phyloP scores from a whole-genome alignment of 164 flowering plant genomes.

The Protea cynaroides region DNA sequence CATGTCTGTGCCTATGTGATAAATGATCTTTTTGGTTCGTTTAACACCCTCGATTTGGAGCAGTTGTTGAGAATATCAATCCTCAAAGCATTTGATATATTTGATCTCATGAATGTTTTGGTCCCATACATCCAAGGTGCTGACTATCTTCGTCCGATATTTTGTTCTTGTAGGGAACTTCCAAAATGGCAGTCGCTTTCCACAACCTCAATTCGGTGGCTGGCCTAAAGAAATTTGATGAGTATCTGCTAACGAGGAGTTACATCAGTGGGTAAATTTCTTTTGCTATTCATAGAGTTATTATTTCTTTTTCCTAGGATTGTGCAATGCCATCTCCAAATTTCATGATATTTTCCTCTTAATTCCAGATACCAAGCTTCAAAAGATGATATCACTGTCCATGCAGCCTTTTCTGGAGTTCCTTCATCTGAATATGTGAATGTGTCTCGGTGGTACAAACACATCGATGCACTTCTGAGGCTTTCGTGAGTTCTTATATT shows the following conservation, averaged over 20 bases:
- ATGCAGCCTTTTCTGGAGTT: conserved; percentile 46
- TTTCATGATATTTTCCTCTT: neutral
- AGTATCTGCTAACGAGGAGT: conserved; percentile 62
- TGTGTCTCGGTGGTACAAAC: conserved; percentile 73
- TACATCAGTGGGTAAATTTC: conserved; percentile 66
- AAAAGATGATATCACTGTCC: conserved; percentile 76
- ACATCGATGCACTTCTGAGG: conserved; percentile 79
- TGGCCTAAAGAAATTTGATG: conserved; percentile 72
- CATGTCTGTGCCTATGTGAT: too few relatives aligned
- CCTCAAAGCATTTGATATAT: too few relatives aligned
- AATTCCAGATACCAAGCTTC: conserved; percentile 74
- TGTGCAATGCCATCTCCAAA: neutral
- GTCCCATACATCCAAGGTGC: too few relatives aligned
- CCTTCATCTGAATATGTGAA: conserved; percentile 64
- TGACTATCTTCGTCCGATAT: too few relatives aligned
- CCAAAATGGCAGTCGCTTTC: conserved; percentile 58
- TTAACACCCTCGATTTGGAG: too few relatives aligned
- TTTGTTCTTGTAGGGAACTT: too few relatives aligned
- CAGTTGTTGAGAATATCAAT: too few relatives aligned
- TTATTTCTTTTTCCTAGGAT: neutral
- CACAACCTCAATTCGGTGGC: conserved; percentile 34
- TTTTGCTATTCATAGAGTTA: neutral
- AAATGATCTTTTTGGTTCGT: too few relatives aligned
- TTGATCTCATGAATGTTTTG: too few relatives aligned
- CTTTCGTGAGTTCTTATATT: conserved; percentile 51